Percentiles rank a stretch among this genome's conserved stretches.
These are phyloP conservation scores for Stipa capillata DNA, from an alignment of 176 grass and related monocot genomes.

Conservation along the genomic window DNA sequence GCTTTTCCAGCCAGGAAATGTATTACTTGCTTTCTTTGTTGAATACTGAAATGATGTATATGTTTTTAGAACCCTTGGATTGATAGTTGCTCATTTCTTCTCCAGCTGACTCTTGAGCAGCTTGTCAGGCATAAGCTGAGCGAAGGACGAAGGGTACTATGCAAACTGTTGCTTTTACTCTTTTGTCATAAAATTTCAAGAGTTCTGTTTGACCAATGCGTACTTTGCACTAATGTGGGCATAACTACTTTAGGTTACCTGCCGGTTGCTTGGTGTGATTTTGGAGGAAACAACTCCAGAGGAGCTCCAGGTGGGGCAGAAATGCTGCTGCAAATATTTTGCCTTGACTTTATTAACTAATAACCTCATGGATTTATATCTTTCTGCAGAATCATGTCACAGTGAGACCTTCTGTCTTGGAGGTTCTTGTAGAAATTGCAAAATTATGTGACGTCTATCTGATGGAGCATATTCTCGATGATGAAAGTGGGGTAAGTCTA, in stretches of 20 bases:
- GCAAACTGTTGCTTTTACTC: neutral
- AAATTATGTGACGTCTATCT: constrained; percentile 89
- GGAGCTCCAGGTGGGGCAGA: constrained; percentile 79
- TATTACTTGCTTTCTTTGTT: constrained; percentile 28
- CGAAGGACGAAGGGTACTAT: constrained; percentile 84
- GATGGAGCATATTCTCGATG: constrained; percentile 83
- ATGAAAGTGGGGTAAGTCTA: constrained; percentile 74
- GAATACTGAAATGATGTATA: neutral
- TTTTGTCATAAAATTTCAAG: neutral
- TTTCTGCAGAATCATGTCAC: constrained; percentile 64
- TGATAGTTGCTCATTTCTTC: constrained; percentile 30
- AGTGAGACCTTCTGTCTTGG: constrained; percentile 57
- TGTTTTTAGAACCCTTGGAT: neutral
- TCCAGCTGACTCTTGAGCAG: constrained; percentile 89
- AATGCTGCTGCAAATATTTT: constrained; percentile 15
- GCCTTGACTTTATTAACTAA: neutral
- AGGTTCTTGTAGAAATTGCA: constrained; percentile 74
- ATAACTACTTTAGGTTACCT: constrained; percentile 62
- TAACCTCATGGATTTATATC: neutral
- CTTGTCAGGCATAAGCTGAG: constrained; percentile 95
- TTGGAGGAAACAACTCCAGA: constrained; percentile 87
- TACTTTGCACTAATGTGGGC: constrained; percentile 13
- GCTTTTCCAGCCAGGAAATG: constrained; percentile 91
- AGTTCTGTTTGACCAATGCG: neutral
- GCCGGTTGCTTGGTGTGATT: constrained; percentile 85